Conservation (phyloP, 768 basidiomycete species). For the Lactarius quietus region DNA sequence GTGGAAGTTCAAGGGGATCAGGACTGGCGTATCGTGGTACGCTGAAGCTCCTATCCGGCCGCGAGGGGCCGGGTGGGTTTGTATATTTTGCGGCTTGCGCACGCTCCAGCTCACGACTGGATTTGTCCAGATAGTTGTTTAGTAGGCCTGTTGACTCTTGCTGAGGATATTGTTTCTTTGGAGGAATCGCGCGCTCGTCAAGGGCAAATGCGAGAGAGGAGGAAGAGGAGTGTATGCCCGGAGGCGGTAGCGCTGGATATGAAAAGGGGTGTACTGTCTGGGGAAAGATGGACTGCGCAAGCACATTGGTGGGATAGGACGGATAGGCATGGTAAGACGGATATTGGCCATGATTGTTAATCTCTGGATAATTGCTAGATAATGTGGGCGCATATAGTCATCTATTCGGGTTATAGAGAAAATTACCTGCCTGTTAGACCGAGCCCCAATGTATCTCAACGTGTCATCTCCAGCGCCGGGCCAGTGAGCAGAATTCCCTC, state of each 20-base stretch:
- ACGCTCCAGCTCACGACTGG: conserved; percentile 41
- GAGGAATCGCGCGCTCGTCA: conserved; percentile 41
- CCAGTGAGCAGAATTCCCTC: conserved; percentile 59
- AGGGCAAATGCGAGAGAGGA: conserved; percentile 77
- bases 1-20: conserved; percentile 31
- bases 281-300: conserved; percentile 65
- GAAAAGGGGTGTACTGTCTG: conserved; percentile 54
- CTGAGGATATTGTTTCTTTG: conserved; percentile 40
- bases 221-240: conserved; percentile 58
- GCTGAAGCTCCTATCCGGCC: conserved; percentile 31
- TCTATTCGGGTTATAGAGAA: background rate
- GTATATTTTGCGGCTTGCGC: conserved; percentile 31
- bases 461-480: conserved; percentile 57
- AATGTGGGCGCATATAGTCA: conserved; percentile 21
- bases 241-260: conserved; percentile 69
- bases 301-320: conserved; percentile 50
- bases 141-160: conserved; percentile 64
- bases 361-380: conserved; percentile 30
- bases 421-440: conserved; percentile 27
- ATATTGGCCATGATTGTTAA: conserved; percentile 42
- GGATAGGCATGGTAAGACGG: conserved; percentile 42
- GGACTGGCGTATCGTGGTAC: conserved; percentile 28
- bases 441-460: conserved; percentile 54
- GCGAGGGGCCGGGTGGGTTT: conserved; percentile 20
- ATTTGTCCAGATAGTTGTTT: conserved; percentile 59